Base-by-base conservation (phyloP, 73 alveolate species). In the Paramecium bursaria region DNA sequence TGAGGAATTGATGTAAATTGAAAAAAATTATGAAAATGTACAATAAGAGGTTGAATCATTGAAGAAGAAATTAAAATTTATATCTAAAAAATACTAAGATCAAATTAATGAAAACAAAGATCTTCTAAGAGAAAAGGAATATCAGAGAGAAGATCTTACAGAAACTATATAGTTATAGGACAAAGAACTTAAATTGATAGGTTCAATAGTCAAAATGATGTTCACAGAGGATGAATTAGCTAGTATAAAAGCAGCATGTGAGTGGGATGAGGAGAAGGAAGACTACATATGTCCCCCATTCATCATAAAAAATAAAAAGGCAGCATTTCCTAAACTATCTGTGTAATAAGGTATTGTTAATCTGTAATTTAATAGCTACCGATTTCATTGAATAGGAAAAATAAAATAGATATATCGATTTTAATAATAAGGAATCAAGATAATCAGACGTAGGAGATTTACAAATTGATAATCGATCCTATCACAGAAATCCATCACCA, bases 241-340 rank as follows among this genome's bases (percentile, higher is more conserved):
- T 30, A 86, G 48, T 33, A 75, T 87, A 0, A 87, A 82, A 30
- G 61, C 75, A 17, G 77, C 27, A 61, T 73, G 87, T 22, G 75
- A 30, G 22, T 85, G 60, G 54, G 75, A 87, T 85, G 91, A 85
- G 4, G 86, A 75, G 5, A 67, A 87, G 23, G 29, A 85, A 27
- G 85, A 48, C 13, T 87, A 88, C 46, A 85, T 86, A 67, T 35
- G 85, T 2, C 93, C 93, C 48, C 85, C 91, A 2, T 87, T 87
- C 53, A 42, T 53, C n/a, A 53, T 87, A 21, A 73, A 79, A 30
- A 26, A 87, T 19, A 87, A 87, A 21, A 85, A 87, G 27, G 52
- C 48, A 2, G 25, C 21, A 9, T 87, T 75, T 33, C 92, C 92
- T n/a, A 80, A 46, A 1, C 35, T 87, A 3, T 87, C 89, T 6